A percentile compares a stretch with the other conserved stretches of the same genome.
Conservation (phyloP, 1,284 basidiomycete species). For the Coriolopsis trogii region DNA sequence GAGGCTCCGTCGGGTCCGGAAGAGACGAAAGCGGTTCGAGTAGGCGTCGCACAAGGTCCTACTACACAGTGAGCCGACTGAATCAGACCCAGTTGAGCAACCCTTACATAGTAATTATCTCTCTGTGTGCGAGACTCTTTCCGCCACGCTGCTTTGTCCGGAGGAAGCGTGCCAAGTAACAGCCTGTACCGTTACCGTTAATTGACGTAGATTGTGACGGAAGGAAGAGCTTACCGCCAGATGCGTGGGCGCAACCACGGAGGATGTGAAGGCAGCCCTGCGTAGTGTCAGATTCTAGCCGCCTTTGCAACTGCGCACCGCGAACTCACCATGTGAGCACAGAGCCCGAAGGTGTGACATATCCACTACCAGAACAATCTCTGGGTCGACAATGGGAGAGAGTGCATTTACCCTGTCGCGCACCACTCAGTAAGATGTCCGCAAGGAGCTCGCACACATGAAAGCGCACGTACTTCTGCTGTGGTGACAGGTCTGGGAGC, state of each 20-base stretch:
- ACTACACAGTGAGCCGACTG: constrained; percentile 7
- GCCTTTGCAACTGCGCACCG: neutral
- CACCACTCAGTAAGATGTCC: neutral
- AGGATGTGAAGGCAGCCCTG: constrained; percentile 73
- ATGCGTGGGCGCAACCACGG: constrained; percentile 71
- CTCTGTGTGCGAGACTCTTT: constrained; percentile 60
- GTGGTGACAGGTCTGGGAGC: constrained; percentile 59
- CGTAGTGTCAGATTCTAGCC: neutral
- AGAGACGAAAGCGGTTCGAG: constrained; percentile 55
- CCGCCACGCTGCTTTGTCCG: constrained; percentile 60
- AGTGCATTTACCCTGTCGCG: constrained; percentile 49
- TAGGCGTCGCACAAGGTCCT: constrained; percentile 71
- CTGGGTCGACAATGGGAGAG: constrained; percentile 60
- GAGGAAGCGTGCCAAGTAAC: constrained; percentile 62
- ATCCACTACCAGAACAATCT: constrained; percentile 56
- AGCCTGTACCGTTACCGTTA: constrained; percentile 44
- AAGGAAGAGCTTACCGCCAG: constrained; percentile 60
- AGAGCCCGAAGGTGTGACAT: constrained; percentile 53
- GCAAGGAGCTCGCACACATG: neutral
- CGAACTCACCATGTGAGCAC: constrained; percentile 56
- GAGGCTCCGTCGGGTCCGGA: constrained; percentile 48
- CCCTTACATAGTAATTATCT: constrained; percentile 69
- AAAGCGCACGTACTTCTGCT: constrained; percentile 56
- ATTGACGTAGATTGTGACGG: neutral
- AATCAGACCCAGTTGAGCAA: neutral